Evolutionary conservation across 2,329 filamentous ascomycete species (phyloP).

Genomic region (Coniochaeta pulveracea): DNA sequence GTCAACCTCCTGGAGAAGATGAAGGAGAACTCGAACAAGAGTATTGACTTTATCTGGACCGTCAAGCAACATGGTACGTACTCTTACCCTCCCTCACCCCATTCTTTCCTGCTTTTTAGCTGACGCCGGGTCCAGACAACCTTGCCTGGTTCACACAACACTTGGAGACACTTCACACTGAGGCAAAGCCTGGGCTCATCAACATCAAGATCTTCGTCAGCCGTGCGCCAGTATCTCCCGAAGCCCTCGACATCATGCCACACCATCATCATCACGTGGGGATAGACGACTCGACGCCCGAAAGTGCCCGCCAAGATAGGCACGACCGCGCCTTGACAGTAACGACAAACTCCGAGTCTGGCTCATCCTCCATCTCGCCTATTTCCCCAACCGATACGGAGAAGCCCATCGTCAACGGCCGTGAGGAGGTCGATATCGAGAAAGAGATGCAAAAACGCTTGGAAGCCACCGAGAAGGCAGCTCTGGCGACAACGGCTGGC

Average conservation of each 20-base stretch:
- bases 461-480: neutral
- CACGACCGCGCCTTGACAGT: constrained; percentile 4
- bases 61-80: constrained; percentile 31
- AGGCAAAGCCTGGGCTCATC: constrained; percentile 25
- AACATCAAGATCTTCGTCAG: constrained; percentile 27
- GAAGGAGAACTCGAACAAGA: constrained; percentile 21
- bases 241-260: neutral
- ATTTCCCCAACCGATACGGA: neutral
- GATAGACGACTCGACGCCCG: constrained; percentile 6
- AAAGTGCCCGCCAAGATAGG: constrained; percentile 5
- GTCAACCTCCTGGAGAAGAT: constrained; percentile 32
- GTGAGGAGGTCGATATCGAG: constrained; percentile 3
- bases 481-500: constrained; percentile 1
- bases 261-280: constrained; percentile 1
- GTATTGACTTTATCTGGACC: constrained; percentile 37
- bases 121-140: constrained; percentile 14
- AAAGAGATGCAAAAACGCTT: constrained; percentile 4
- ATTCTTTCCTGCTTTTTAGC: constrained; percentile 6
- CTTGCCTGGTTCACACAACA: constrained; percentile 27
- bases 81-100: neutral
- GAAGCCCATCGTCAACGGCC: neutral
- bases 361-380: neutral
- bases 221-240: constrained; percentile 7
- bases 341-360: neutral
- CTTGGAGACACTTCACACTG: constrained; percentile 23